Evolutionary conservation across 306 rosid species (phyloP).

Genomic region (Quercus glauca): DNA sequence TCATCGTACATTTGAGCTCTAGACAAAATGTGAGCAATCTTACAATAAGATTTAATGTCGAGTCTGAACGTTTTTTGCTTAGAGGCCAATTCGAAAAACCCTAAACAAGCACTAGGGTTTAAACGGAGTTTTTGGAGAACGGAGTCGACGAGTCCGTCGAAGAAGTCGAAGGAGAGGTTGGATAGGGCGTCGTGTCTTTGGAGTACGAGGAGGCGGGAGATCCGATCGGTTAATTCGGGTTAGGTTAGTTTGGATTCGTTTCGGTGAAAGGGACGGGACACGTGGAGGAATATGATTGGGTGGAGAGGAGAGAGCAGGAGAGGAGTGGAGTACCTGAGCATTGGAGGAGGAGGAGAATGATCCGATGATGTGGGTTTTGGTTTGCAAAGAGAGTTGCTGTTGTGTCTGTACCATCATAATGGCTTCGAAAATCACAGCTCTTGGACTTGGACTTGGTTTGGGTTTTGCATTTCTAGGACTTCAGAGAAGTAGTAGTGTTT

Average conservation of each 20-base stretch:
- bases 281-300: slow-evolving; percentile 34
- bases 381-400: background rate
- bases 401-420: background rate
- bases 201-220: slow-evolving; percentile 68
- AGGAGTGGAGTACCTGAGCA: slow-evolving; percentile 25
- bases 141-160: slow-evolving; percentile 63
- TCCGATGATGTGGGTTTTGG: background rate
- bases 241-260: slow-evolving; percentile 47
- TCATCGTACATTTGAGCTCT: slow-evolving; percentile 60
- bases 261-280: slow-evolving; percentile 42
- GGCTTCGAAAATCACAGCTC: background rate
- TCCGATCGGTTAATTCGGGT: slow-evolving; percentile 49
- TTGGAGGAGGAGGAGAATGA: background rate
- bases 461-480: background rate
- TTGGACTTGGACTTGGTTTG: too few species aligned
- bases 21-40: slow-evolving; percentile 63
- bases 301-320: slow-evolving; percentile 7
- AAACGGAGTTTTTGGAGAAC: slow-evolving; percentile 66
- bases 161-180: slow-evolving; percentile 45
- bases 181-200: slow-evolving; percentile 49
- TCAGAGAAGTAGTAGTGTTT: too few species aligned
- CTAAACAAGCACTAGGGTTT: slow-evolving; percentile 57
- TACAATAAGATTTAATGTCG: slow-evolving; percentile 49
- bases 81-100: slow-evolving; percentile 54
- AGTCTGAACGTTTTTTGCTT: slow-evolving; percentile 61